Evolutionary conservation across 768 basidiomycete genomes (phyloP).

Genomic region (Russula sp.): DNA sequence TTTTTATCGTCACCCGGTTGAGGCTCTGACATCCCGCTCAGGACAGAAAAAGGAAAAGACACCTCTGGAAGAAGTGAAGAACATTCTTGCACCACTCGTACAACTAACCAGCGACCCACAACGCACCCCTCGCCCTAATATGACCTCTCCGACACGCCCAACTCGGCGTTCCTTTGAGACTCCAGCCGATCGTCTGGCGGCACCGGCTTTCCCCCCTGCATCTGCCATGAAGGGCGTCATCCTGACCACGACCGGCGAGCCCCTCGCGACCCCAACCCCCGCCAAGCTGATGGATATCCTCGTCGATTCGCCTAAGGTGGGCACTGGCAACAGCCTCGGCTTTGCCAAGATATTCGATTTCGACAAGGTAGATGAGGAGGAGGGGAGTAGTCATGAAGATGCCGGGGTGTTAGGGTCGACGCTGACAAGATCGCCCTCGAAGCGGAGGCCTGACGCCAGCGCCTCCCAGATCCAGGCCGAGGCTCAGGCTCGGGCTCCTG

Average conservation of each 20-base stretch:
- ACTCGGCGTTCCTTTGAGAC: constrained; percentile 40
- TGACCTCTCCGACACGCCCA: constrained; percentile 6
- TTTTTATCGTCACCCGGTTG: background rate
- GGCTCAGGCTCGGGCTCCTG: background rate
- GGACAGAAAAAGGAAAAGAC: constrained; percentile 45
- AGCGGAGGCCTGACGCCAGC: background rate
- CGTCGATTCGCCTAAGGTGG: constrained; percentile 49
- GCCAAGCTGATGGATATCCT: constrained; percentile 61
- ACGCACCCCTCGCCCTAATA: constrained; percentile 24
- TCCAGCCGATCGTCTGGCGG: constrained; percentile 39
- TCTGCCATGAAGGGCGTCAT: constrained; percentile 56
- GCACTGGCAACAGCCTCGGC: constrained; percentile 37
- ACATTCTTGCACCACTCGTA: constrained; percentile 47
- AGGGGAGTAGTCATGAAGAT: constrained; percentile 24
- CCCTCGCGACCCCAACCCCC: constrained; percentile 62
- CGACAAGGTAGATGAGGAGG: constrained; percentile 30
- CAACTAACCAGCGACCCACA: constrained; percentile 30
- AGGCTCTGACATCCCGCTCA: background rate
- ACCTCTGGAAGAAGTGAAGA: constrained; percentile 73
- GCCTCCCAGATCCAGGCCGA: background rate
- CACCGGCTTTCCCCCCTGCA: constrained; percentile 22
- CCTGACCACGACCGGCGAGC: constrained; percentile 70
- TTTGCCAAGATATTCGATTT: constrained; percentile 78
- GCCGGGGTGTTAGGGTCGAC: constrained; percentile 24
- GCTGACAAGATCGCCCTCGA: constrained; percentile 33